Evolutionary conservation across 345 rosid genomes (phyloP), one percentile per base, ranked within the genome.

Genomic region (Lepidium africanum): DNA sequence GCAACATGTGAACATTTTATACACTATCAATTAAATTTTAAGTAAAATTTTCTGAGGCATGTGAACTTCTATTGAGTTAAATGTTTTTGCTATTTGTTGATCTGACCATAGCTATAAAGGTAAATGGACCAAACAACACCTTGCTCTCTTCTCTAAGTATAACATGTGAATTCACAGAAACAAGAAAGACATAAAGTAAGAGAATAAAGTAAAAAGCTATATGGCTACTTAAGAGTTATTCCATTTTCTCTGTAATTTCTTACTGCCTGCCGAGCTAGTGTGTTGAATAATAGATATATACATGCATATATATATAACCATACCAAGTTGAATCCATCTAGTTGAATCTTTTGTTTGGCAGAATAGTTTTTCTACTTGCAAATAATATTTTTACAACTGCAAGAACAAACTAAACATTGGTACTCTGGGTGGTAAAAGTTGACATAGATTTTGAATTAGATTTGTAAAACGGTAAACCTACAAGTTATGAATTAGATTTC

Each of bases 81-180:
- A 37, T 30, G 58, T 62, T 62, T 53, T 61, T 32, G 65, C 52
- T 69, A 62, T 54, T 62, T 63, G 70, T 62, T 19, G 46, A 46
- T 68, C 50, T 68, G 46, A 19, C 69, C 38, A 62, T 45, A 30
- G 3, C 52, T 30, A 30, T 5, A 67, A 74, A 42, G 15, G 63
- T 6, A 37, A 53, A 68, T 68, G 59, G 69, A 74, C 78, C 59
- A 74, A 74, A 73, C 59, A 74, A 10, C 57, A 36, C 56, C 16
- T 59, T 35, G n/a, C 48, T 60, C 69, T 60, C 41, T 30, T 30
- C 19, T 61, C 58, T 68, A 68, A 74, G 27, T 47, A 1, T 61
- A 68, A 61, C 78, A 74, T 74, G 78, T 74, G 78, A 68, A 16
- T 68, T 74, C 53, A 74, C 63, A 74, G 77, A 59, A 66, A 74